Base-by-base conservation (phyloP, 257 asterid species). In the Jacaranda copaia region DNA sequence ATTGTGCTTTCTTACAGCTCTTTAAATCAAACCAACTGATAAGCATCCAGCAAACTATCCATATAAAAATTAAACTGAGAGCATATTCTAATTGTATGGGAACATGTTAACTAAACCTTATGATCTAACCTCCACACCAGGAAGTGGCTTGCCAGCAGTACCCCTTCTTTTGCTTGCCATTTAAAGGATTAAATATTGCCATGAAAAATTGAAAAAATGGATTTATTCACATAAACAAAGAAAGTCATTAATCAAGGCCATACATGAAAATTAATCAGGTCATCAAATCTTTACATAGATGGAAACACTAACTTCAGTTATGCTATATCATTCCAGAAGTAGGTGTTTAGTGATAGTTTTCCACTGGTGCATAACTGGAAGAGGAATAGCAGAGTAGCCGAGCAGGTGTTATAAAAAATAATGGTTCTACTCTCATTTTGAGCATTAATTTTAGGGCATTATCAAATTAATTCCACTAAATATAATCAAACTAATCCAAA, bases 361-460 rank as follows among this genome's bases (percentile, higher is more conserved):
- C 99, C 99, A 95, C 77, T 83, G 91, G 84, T 95, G 96, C 99
- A 95, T 95, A 74, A 91, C 85, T 5, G 99, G 99, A 80, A 92
- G 96, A 57, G 99, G 99, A 63, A 95, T n/a, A 25, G 32, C 32
- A 25, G 32, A 25, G 32, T 2, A 25, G 32, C 32, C 32, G 32
- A 25, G 32, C 32, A 25, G 32, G 32, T 25, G 32, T 25, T 25
- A 25, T 25, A 1, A 25, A 2, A 25, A 25, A 25, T 1, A 25
- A 25, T 2, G 32, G 32, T 25, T 25, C 32, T 25, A 25, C 32
- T 25, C 32, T 25, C 32, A 25, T 25, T 25, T 25, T 25, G 32
- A 25, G 32, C 32, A 25, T 25, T 25, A 25, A 25, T 25, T 25
- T 25, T 25, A 2, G 32, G 32, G 32, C 32, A 25, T 25, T 25